Conservation (phyloP, 176 grass and related monocot species). For the Musa beccarii region DNA sequence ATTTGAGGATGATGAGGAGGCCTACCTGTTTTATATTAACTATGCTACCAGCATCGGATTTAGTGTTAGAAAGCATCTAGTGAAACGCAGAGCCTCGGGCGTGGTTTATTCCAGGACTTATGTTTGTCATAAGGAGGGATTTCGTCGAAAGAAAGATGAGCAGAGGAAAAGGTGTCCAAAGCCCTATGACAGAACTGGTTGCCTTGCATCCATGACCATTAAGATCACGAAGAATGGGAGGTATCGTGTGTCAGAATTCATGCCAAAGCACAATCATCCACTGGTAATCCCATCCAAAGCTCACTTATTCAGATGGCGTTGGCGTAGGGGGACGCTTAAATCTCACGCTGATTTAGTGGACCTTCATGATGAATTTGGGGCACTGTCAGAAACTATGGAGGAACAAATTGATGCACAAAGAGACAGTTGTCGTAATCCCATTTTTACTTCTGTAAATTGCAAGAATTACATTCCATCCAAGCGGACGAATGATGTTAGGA, state of each 20-base stretch:
- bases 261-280: conserved; percentile 35
- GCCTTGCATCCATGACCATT: conserved; percentile 29
- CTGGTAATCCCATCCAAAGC: conserved; percentile 38
- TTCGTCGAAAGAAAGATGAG: conserved; percentile 10
- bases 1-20: conserved; percentile 36
- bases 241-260: conserved; percentile 24
- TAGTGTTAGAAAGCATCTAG: conserved; percentile 36
- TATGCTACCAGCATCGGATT: conserved; percentile 33
- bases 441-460: neutral
- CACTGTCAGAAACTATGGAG: neutral
- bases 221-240: conserved; percentile 31
- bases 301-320: conserved; percentile 26
- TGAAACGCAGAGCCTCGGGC: conserved; percentile 29
- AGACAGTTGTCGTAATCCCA: neutral
- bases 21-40: conserved; percentile 31
- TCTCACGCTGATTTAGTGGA: neutral
- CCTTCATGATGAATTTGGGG: neutral
- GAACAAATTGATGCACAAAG: neutral
- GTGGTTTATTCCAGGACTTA: conserved; percentile 32
- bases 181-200: conserved; percentile 21
- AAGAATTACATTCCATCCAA: neutral
- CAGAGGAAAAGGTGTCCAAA: neutral
- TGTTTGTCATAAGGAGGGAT: conserved; percentile 44
- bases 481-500: neutral
- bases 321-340: neutral